Evolutionary conservation across 176 grass and related monocot genomes (phyloP).

Genomic region (Olyra latifolia): DNA sequence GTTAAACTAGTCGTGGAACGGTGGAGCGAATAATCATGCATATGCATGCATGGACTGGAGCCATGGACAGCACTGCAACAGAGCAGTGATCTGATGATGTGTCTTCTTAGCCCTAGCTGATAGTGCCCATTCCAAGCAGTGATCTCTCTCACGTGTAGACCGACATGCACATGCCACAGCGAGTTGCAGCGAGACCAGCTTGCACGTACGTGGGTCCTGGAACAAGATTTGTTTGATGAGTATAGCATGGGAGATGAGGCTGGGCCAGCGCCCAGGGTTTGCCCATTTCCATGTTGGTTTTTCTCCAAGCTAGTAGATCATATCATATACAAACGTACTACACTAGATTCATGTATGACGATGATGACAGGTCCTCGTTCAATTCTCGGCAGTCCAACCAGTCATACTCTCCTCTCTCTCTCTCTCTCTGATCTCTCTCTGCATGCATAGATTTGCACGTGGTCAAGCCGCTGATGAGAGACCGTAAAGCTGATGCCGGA

Average conservation of each 20-base stretch:
- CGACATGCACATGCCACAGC: not conserved
- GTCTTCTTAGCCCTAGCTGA: not conserved
- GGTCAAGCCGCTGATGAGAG: slow-evolving; percentile 14
- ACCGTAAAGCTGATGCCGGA: not conserved
- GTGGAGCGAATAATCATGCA: not conserved
- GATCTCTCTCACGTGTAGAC: slow-evolving; percentile 8
- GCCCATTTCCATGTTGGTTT: slow-evolving; percentile 8
- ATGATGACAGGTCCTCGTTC: not conserved
- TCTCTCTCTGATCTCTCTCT: not conserved
- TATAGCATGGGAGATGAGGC: slow-evolving; percentile 1
- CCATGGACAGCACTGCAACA: not conserved
- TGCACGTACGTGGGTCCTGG: not conserved
- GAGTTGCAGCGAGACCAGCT: not conserved
- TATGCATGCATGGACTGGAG: too few species aligned
- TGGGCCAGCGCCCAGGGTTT: not conserved
- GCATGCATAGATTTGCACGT: not conserved
- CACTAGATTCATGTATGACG: not conserved
- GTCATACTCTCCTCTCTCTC: not conserved
- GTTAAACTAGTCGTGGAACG: not conserved
- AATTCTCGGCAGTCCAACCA: not conserved
- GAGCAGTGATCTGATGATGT: not conserved
- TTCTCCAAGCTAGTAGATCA: not conserved
- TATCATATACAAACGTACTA: not conserved
- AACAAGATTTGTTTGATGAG: not conserved
- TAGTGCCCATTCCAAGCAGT: not conserved